These are phyloP conservation scores for Scheffersomyces titani DNA, from an alignment of 1,139 yeast species.

Conservation along the genomic window DNA sequence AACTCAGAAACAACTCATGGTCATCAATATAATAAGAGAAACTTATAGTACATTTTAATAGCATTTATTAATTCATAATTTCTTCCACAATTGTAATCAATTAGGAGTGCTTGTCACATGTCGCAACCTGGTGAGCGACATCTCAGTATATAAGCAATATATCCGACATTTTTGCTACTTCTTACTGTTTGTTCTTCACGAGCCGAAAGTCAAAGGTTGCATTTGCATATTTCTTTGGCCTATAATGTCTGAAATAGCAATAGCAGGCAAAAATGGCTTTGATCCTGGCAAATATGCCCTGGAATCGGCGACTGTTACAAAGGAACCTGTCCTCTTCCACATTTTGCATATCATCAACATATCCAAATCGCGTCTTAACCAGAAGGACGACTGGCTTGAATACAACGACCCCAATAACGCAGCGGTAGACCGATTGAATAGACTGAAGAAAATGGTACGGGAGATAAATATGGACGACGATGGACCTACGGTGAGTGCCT, in stretches of 20 bases:
- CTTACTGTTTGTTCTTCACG: constrained; percentile 13
- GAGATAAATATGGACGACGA: constrained; percentile 34
- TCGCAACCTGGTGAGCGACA: not conserved
- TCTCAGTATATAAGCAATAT: not conserved
- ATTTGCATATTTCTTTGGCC: not conserved
- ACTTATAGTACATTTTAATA: not conserved
- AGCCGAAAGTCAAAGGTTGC: constrained; percentile 16
- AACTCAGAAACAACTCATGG: not conserved
- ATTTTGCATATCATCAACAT: constrained; percentile 39
- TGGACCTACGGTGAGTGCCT: constrained; percentile 4
- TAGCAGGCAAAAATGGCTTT: not conserved
- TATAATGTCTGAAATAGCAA: not conserved
- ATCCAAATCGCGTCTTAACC: constrained; percentile 33
- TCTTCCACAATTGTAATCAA: not conserved
- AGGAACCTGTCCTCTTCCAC: constrained; percentile 24
- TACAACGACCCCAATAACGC: constrained; percentile 41
- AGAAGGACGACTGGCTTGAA: constrained; percentile 43
- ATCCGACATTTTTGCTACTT: not conserved
- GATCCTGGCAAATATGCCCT: not conserved
- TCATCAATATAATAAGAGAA: not conserved
- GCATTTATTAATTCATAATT: not conserved
- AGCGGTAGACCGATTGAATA: constrained; percentile 38
- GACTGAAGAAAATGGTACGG: constrained; percentile 25
- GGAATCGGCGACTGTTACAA: not conserved
- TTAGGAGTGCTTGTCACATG: not conserved